phyloP scores from a whole-genome alignment of 2,329 filamentous ascomycete species.

The Botryotinia narcissicola region DNA sequence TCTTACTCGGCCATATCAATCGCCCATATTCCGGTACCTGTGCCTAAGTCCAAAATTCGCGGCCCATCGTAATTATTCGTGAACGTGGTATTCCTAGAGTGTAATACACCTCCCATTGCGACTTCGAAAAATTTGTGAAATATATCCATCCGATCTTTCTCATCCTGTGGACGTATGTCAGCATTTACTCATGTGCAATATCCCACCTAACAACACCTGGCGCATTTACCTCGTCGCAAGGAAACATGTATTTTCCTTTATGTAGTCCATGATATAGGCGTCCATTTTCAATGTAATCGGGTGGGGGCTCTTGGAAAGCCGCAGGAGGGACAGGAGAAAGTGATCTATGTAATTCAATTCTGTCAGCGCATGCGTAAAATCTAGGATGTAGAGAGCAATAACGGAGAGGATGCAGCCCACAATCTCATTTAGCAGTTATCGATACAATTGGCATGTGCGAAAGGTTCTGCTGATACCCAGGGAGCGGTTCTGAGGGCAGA shows the following conservation, averaged over 20 bases:
- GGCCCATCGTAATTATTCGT: slow-evolving; percentile 35
- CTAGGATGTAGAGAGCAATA: background rate
- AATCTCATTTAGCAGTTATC: background rate
- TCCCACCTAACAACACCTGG: background rate
- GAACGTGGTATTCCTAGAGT: slow-evolving; percentile 40
- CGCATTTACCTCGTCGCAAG: slow-evolving; percentile 66
- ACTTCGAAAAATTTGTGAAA: slow-evolving; percentile 75
- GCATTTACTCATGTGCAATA: slow-evolving; percentile 9
- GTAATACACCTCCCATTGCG: slow-evolving; percentile 52
- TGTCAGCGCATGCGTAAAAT: background rate
- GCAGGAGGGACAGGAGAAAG: slow-evolving; percentile 22
- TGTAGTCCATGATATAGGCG: slow-evolving; percentile 67
- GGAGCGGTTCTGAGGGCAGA: background rate
- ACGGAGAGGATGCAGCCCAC: background rate
- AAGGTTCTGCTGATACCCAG: background rate
- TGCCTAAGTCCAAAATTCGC: slow-evolving; percentile 67
- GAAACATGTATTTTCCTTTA: slow-evolving; percentile 69
- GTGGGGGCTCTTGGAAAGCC: slow-evolving; percentile 26
- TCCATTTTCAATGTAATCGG: slow-evolving; percentile 60
- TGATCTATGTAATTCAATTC: slow-evolving; percentile 27
- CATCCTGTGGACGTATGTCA: slow-evolving; percentile 48
- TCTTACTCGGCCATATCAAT: slow-evolving; percentile 79
- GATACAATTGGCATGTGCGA: background rate
- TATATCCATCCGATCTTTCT: slow-evolving; percentile 77
- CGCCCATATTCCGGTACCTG: slow-evolving; percentile 88